phyloP scores from a whole-genome alignment of 306 rosid species.

The Vigna hirtella region DNA sequence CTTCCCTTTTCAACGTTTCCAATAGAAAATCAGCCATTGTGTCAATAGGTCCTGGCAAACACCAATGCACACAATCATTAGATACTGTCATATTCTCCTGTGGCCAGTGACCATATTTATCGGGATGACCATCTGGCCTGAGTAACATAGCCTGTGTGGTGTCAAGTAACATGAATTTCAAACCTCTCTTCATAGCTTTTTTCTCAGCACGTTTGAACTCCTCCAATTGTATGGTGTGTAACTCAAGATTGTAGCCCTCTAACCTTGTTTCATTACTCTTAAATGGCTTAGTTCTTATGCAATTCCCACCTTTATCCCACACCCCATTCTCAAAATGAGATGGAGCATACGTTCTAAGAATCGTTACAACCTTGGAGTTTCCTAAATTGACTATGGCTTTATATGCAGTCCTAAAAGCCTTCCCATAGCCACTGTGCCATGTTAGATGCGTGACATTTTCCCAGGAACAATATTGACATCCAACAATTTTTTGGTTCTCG shows the following conservation, averaged over 20 bases:
- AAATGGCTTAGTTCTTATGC: slow-evolving; percentile 70
- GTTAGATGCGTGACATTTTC: slow-evolving; percentile 63
- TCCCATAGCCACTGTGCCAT: slow-evolving; percentile 65
- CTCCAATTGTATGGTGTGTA: slow-evolving; percentile 70
- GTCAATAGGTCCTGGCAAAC: slow-evolving; percentile 82
- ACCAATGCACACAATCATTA: slow-evolving; percentile 89
- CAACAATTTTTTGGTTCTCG: slow-evolving; percentile 55
- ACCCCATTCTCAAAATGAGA: slow-evolving; percentile 78
- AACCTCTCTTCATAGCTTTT: slow-evolving; percentile 57
- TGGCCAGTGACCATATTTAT: slow-evolving; percentile 71
- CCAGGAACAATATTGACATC: slow-evolving; percentile 68
- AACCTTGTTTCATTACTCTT: slow-evolving; percentile 58
- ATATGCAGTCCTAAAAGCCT: slow-evolving; percentile 65
- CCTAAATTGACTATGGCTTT: slow-evolving; percentile 59
- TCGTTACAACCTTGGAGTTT: slow-evolving; percentile 59
- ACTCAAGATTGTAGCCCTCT: slow-evolving; percentile 55
- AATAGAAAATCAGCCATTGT: slow-evolving; percentile 73
- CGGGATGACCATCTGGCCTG: slow-evolving; percentile 90
- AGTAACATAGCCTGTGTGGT: slow-evolving; percentile 64
- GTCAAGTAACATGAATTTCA: slow-evolving; percentile 65
- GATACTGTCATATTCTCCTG: slow-evolving; percentile 60
- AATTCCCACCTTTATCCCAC: slow-evolving; percentile 81
- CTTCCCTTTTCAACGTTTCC: slow-evolving; percentile 69
- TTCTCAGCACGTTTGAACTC: slow-evolving; percentile 64
- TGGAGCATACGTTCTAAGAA: slow-evolving; percentile 70